Evolutionary conservation across 495 filamentous ascomycete species (phyloP).

Genomic region (Neurospora sp.): DNA sequence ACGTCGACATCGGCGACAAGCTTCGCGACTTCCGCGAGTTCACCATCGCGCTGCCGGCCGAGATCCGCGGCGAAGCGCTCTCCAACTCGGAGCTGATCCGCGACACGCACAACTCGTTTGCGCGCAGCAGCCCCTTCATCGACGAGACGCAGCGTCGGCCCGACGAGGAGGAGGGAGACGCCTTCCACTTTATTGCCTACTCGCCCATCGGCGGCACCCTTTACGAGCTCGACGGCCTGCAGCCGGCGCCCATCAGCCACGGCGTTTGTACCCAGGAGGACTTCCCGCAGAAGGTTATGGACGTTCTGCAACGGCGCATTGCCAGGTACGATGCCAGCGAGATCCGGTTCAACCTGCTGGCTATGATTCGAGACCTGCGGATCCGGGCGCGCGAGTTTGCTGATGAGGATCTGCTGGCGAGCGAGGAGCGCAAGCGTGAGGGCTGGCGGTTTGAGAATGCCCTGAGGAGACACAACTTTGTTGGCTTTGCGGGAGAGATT

Average conservation of each 20-base stretch:
- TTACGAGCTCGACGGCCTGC: constrained; percentile 93
- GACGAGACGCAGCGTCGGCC: constrained; percentile 68
- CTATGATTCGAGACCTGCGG: constrained; percentile 76
- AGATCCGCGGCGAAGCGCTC: constrained; percentile 53
- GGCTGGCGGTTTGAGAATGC: constrained; percentile 97
- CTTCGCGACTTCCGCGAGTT: constrained; percentile 84
- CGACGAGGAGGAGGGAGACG: constrained; percentile 57
- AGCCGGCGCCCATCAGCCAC: constrained; percentile 84
- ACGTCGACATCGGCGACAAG: constrained; percentile 45
- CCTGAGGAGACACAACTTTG: constrained; percentile 85
- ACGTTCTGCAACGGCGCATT: constrained; percentile 75
- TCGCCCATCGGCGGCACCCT: constrained; percentile 65
- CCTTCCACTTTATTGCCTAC: constrained; percentile 98
- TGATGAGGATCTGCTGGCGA: constrained; percentile 63
- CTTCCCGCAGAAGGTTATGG: constrained; percentile 77
- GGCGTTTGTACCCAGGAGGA: constrained; percentile 55
- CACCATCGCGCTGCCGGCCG: constrained; percentile 74
- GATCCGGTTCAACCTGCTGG: constrained; percentile 92
- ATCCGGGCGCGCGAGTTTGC: constrained; percentile 68
- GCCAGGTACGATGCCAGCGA: constrained; percentile 75
- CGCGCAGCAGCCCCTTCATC: constrained; percentile 76
- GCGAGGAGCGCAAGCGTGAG: constrained; percentile 74
- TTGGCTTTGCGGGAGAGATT: constrained; percentile 88
- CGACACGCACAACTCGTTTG: constrained; percentile 88
- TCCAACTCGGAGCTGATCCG: constrained; percentile 73